These are phyloP conservation scores for Ceratocystis smalleyi DNA, from an alignment of 2,329 filamentous ascomycete genomes.

Conservation along the genomic window DNA sequence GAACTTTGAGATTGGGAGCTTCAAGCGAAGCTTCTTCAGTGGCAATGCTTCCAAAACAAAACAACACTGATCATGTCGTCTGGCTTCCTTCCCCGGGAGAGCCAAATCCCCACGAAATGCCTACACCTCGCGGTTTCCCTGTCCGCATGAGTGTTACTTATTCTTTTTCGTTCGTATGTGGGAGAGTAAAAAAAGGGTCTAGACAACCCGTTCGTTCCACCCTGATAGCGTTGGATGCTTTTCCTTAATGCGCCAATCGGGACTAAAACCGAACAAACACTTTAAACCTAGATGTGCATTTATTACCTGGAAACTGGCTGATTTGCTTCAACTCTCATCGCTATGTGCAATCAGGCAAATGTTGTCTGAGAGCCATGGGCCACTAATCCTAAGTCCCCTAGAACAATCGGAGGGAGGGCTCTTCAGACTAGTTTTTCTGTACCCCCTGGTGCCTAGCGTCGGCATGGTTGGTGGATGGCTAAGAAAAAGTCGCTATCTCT, in stretches of 20 bases:
- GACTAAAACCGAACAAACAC: slow-evolving; percentile 51
- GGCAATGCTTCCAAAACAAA: too few species aligned
- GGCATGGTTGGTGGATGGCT: too few species aligned
- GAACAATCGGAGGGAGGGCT: too few species aligned
- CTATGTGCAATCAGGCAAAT: neutral
- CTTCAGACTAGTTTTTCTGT: too few species aligned
- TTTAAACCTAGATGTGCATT: neutral
- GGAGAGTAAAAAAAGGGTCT: slow-evolving; percentile 45
- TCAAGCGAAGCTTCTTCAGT: neutral
- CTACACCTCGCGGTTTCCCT: slow-evolving; percentile 16
- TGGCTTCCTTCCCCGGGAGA: neutral
- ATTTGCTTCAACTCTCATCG: slow-evolving; percentile 4
- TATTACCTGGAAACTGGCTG: slow-evolving; percentile 5
- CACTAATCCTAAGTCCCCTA: too few species aligned
- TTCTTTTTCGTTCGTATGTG: slow-evolving; percentile 43
- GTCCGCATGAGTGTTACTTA: slow-evolving; percentile 31
- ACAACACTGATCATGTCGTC: neutral
- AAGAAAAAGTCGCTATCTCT: too few species aligned
- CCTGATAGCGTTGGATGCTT: slow-evolving; percentile 39
- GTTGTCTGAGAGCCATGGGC: neutral
- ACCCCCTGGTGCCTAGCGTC: too few species aligned
- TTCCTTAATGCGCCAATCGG: slow-evolving; percentile 36
- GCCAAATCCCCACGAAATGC: slow-evolving; percentile 10
- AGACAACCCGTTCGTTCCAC: slow-evolving; percentile 55
- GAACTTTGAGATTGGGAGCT: neutral